Percentiles rank a stretch among this genome's conserved stretches.
Conservation (phyloP, 805 yeast species). For the Ogataea thermomethanolica region DNA sequence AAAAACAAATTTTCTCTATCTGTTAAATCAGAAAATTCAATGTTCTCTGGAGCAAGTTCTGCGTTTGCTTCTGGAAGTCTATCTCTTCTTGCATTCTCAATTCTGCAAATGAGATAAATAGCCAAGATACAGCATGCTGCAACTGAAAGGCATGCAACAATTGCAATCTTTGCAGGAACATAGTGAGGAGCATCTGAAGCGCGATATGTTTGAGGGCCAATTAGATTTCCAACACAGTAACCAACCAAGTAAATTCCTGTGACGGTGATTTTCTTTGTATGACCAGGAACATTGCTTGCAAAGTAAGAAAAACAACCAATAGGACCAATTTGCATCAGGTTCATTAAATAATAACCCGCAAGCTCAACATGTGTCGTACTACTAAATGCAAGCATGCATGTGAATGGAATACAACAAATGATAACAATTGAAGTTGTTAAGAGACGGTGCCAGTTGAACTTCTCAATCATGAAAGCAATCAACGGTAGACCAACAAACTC, state of each 20-base stretch:
- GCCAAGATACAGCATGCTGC: conserved; percentile 7
- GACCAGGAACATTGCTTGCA: conserved; percentile 52
- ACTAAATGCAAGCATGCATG: conserved; percentile 32
- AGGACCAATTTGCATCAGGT: conserved; percentile 15
- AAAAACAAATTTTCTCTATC: conserved; percentile 54
- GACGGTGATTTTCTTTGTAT: conserved; percentile 61
- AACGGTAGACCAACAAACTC: conserved; percentile 32
- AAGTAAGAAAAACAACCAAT: conserved; percentile 23
- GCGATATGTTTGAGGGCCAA: conserved; percentile 71
- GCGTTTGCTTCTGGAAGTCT: conserved; percentile 23
- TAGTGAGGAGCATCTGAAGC: conserved; percentile 47
- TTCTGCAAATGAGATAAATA: conserved; percentile 24
- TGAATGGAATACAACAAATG: conserved; percentile 21
- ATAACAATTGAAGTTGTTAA: conserved; percentile 28
- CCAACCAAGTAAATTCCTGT: conserved; percentile 55
- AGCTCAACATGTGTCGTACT: conserved; percentile 19
- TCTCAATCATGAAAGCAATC: conserved; percentile 19
- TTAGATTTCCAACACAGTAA: conserved; percentile 60
- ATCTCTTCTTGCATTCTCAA: conserved; percentile 45
- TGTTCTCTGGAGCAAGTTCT: conserved; percentile 17
- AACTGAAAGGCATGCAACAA: conserved; percentile 44
- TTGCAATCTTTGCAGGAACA: conserved; percentile 31
- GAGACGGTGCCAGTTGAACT: conserved; percentile 29
- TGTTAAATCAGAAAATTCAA: conserved; percentile 35
- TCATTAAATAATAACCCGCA: conserved; percentile 28